Base-by-base conservation (phyloP, 257 asterid species). In the Solanum piurae region DNA sequence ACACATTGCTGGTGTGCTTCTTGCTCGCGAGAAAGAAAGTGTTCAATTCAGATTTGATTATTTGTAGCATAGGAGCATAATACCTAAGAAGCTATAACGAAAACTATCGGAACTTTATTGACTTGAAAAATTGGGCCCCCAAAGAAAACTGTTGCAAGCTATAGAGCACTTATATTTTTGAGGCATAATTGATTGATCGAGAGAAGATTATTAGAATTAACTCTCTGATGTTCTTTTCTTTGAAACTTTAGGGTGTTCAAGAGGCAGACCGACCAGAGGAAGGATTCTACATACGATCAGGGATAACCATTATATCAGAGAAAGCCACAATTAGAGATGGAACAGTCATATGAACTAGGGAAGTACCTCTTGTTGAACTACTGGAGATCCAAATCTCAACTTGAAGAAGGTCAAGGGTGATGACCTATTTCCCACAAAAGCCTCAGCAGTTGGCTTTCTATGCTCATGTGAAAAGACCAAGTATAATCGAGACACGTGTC, bases 231-330 rank as follows among this genome's bases (percentile, higher is more conserved):
- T 38, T 46, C 5, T 58, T 73, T 77, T 5, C 36, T 18, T 79
- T 20, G 79, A 21, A 83, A 14, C 14, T 58, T 66, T 93, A 97
- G 99, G 98, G 96, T 25, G 97, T 97, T 29, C 88, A 91, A 90
- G 99, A 96, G 92, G 98, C 98, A 25, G 95, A 94, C 88, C 88
- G 97, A 66, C 91, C 96, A 3, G 93, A 92, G 36, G 94, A 94
- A 84, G 99, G 99, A 7, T 96, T 95, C 91, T 94, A 96, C 87
- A 94, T 97, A 18, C 94, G 99, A 64, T 92, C 95, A 11, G 99
- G 99, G 87, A 92, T 97, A 85, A 92, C 94, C 27, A 79, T 94
- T 84, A 84, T 97, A 88, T 66, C 40, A 27, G 98, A 97, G 94
- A 97, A 97, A 90, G 98, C 98, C 38, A 97, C 95, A 7, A 95